Conservation (phyloP, 345 rosid species). For the Capsella bursapastoris region DNA sequence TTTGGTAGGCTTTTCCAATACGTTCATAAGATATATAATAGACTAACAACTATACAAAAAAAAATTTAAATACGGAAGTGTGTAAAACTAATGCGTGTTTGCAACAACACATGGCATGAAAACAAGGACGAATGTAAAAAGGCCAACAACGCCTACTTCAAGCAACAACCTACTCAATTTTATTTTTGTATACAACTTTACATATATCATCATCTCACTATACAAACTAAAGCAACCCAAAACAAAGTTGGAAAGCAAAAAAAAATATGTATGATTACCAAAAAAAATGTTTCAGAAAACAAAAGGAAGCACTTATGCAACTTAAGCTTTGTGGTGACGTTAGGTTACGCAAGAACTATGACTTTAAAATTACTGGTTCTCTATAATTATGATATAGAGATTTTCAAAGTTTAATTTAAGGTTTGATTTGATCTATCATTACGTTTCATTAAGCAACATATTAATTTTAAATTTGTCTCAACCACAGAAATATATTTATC, state of each 20-base stretch:
- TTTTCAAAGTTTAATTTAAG: not conserved
- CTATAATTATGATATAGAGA: not conserved
- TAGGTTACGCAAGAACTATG: not conserved
- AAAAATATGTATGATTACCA: not conserved
- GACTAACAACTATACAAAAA: conserved; percentile 6
- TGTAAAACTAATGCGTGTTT: conserved; percentile 36
- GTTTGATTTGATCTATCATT: not conserved
- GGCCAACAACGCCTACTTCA: conserved; percentile 41
- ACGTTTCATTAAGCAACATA: not conserved
- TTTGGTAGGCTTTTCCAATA: conserved; percentile 41
- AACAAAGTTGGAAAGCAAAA: not conserved
- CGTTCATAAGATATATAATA: conserved; percentile 23
- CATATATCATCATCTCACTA: not conserved
- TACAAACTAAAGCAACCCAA: not conserved
- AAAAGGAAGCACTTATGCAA: conserved; percentile 33
- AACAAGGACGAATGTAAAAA: conserved; percentile 30
- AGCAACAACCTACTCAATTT: conserved; percentile 47
- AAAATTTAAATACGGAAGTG: conserved; percentile 13
- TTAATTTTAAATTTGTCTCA: conserved; percentile 2
- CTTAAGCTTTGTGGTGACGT: not conserved
- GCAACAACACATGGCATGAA: conserved; percentile 44
- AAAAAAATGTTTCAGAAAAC: conserved; percentile 10
- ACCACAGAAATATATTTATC: not conserved
- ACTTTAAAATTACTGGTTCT: not conserved
- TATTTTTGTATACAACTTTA: not conserved